These are phyloP conservation scores for Tephrocybe sp. DNA, from an alignment of 768 basidiomycete species.

Conservation along the genomic window DNA sequence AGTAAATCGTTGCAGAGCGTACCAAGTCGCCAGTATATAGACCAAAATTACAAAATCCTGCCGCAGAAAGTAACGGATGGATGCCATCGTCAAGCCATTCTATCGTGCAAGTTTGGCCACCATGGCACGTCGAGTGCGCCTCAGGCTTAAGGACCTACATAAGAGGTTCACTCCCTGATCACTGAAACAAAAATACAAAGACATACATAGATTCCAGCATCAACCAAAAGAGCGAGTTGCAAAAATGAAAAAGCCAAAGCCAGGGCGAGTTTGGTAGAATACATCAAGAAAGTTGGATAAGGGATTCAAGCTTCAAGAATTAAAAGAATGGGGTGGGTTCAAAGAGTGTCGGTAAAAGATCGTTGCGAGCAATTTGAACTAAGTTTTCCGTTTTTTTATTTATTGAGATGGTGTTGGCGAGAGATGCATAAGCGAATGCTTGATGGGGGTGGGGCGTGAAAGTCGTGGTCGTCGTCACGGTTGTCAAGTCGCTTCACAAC, in stretches of 20 bases:
- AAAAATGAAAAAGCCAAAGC: slow-evolving; percentile 22
- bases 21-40: slow-evolving; percentile 61
- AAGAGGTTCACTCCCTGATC: neutral
- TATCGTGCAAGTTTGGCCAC: slow-evolving; percentile 52
- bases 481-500: slow-evolving; percentile 11
- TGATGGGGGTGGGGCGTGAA: slow-evolving; percentile 4
- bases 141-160: slow-evolving; percentile 49
- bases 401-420: neutral
- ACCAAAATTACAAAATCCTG: slow-evolving; percentile 55
- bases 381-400: neutral
- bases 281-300: slow-evolving; percentile 9
- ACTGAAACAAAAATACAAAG: neutral
- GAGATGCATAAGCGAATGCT: slow-evolving; percentile 4
- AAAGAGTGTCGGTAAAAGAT: slow-evolving; percentile 14
- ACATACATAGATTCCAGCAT: slow-evolving; percentile 45
- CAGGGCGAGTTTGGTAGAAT: slow-evolving; percentile 16
- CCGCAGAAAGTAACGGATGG: slow-evolving; percentile 42
- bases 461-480: slow-evolving; percentile 7
- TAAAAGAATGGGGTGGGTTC: neutral
- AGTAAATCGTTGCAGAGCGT: slow-evolving; percentile 17
- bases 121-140: slow-evolving; percentile 45
- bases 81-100: slow-evolving; percentile 66
- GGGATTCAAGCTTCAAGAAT: no score
- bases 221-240: slow-evolving; percentile 25
- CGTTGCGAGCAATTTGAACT: neutral